Evolutionary conservation across 192 early-diverging fungal genomes (phyloP).

Genomic region (Backusella psychrophila): DNA sequence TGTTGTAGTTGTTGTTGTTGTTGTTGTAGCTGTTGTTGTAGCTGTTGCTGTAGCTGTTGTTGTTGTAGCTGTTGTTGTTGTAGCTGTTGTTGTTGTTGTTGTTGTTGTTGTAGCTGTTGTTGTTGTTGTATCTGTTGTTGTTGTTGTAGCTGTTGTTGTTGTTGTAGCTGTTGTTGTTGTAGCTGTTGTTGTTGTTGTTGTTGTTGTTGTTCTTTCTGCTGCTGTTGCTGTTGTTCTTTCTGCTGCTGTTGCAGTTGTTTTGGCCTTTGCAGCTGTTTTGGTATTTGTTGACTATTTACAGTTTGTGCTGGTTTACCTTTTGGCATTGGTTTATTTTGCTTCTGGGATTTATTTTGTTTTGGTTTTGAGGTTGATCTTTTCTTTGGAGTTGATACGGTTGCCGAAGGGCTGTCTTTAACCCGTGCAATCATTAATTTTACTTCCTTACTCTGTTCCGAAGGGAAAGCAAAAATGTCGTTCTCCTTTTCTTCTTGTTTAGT

Average conservation of each 20-base stretch:
- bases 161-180: not conserved
- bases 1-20: not conserved
- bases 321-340: not conserved
- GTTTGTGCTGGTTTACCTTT: not conserved
- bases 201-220: not conserved
- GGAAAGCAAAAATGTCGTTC: conserved; percentile 2
- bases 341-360: not conserved
- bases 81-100: not conserved
- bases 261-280: not conserved
- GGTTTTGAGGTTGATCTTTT: not conserved
- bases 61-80: conserved; percentile 2
- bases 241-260: too few species aligned
- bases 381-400: not conserved
- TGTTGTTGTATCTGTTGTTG: not conserved
- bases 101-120: not conserved
- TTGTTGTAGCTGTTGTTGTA: not conserved
- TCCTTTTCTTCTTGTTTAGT: not conserved
- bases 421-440: conserved; percentile 6
- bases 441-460: not conserved
- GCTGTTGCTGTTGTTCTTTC: too few species aligned
- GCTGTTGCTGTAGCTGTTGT: not conserved
- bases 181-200: conserved; percentile 9
- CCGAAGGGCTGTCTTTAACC: not conserved
- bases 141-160: not conserved
- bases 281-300: not conserved